phyloP scores from a whole-genome alignment of 1,284 basidiomycete genomes.

The Pyrrhoderma noxium region DNA sequence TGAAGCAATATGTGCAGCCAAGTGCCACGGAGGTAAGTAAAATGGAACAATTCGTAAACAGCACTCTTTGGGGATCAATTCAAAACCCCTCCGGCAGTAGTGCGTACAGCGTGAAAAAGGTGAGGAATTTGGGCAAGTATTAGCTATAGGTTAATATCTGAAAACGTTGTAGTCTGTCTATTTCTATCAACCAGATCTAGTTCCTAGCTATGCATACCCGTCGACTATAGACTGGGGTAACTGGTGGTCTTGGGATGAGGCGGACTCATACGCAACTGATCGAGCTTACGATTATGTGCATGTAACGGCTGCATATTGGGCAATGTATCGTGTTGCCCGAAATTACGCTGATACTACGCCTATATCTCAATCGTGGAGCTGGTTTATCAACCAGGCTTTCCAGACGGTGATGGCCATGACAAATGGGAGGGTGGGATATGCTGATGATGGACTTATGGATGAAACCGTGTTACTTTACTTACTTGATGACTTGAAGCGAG shows the following conservation, averaged over 20 bases:
- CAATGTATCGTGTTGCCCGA: constrained; percentile 49
- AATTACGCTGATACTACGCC: constrained; percentile 44
- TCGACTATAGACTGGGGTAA: constrained; percentile 43
- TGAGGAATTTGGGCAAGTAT: constrained; percentile 16
- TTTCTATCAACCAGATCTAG: constrained; percentile 43
- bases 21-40: constrained; percentile 45
- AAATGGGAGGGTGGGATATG: constrained; percentile 38
- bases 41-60: constrained; percentile 42
- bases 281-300: constrained; percentile 58
- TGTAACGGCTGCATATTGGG: constrained; percentile 50
- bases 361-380: constrained; percentile 42
- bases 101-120: constrained; percentile 39
- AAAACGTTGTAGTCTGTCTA: constrained; percentile 38
- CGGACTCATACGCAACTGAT: constrained; percentile 40
- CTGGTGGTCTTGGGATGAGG: constrained; percentile 55
- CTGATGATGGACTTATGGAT: constrained; percentile 47
- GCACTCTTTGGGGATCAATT: constrained; percentile 43
- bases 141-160: not conserved
- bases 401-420: constrained; percentile 44
- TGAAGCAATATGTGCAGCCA: constrained; percentile 52
- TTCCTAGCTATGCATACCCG: constrained; percentile 44
- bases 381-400: constrained; percentile 51
- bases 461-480: constrained; percentile 46
- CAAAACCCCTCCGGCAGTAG: constrained; percentile 43
- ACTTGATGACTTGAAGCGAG: constrained; percentile 45